Percentiles rank a stretch among this genome's conserved stretches.
phyloP scores from a whole-genome alignment of 2,329 filamentous ascomycete species.

The Colletotrichum sidae region DNA sequence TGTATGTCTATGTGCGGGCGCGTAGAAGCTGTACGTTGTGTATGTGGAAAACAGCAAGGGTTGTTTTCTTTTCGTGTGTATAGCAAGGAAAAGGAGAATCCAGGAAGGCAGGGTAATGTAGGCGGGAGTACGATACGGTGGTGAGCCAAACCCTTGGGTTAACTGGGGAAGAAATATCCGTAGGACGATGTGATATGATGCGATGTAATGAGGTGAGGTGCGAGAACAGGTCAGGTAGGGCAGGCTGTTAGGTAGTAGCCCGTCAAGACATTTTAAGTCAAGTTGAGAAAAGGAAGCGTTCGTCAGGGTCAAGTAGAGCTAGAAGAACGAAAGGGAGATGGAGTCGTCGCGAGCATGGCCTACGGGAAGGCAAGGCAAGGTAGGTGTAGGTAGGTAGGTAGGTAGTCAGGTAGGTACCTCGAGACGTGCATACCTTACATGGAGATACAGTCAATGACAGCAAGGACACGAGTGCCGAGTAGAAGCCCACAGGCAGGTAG shows the following conservation, averaged over 20 bases:
- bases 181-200: background rate
- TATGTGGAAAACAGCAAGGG: constrained; percentile 24
- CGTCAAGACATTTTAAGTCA: constrained; percentile 36
- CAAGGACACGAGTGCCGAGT: background rate
- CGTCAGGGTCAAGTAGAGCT: constrained; percentile 5
- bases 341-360: background rate
- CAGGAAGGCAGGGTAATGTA: too few relatives aligned
- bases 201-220: constrained; percentile 17
- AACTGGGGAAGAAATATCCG: constrained; percentile 4
- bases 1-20: too few relatives aligned
- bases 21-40: constrained; percentile 12
- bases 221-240: background rate
- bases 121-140: background rate
- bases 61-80: constrained; percentile 3
- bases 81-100: background rate
- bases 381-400: background rate
- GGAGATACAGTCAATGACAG: background rate
- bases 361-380: constrained; percentile 22
- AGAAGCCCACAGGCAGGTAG: constrained; percentile 1
- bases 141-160: constrained; percentile 32
- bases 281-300: constrained; percentile 30
- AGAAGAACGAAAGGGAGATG: constrained; percentile 36
- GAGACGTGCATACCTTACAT: background rate
- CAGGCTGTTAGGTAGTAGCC: background rate
- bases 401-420: background rate